These are phyloP conservation scores for Crataegus laevigata DNA, from an alignment of 306 rosid genomes.

Conservation along the genomic window DNA sequence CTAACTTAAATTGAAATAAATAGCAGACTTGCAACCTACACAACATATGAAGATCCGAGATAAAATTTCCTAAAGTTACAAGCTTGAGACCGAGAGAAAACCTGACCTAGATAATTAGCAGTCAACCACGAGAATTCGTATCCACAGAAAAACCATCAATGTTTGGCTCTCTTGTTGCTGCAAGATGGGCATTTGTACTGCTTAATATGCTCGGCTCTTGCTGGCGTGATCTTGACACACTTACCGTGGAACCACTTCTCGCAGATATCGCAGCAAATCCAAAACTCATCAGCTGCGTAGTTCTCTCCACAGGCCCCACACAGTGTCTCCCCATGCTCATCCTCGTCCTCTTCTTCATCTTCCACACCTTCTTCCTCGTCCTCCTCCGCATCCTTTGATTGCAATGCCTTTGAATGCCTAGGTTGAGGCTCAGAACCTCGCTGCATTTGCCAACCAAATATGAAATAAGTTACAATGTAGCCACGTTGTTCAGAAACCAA, in stretches of 20 bases:
- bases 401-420: conserved; percentile 34
- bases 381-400: conserved; percentile 38
- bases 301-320: conserved; percentile 83
- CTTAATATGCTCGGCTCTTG: conserved; percentile 72
- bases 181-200: conserved; percentile 88
- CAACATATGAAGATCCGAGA: not conserved
- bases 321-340: conserved; percentile 66
- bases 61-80: conserved; percentile 27
- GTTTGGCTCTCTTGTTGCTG: conserved; percentile 69
- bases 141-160: conserved; percentile 20
- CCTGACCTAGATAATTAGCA: conserved; percentile 40
- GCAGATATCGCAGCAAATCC: conserved; percentile 83
- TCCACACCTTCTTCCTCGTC: conserved; percentile 50
- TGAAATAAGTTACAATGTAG: not conserved
- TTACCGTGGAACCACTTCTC: conserved; percentile 92
- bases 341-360: conserved; percentile 52
- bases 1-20: conserved; percentile 11
- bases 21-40: conserved; percentile 17
- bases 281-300: conserved; percentile 64
- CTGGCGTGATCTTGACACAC: conserved; percentile 89
- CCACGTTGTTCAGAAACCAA: not conserved
- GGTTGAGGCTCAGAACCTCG: conserved; percentile 46
- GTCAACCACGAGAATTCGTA: conserved; percentile 26
- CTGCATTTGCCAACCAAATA: conserved; percentile 38
- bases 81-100: conserved; percentile 18